Percentiles rank a stretch among this genome's conserved stretches.
Conservation (phyloP, 140 eudicot species). For the Stevia rebaudiana region DNA sequence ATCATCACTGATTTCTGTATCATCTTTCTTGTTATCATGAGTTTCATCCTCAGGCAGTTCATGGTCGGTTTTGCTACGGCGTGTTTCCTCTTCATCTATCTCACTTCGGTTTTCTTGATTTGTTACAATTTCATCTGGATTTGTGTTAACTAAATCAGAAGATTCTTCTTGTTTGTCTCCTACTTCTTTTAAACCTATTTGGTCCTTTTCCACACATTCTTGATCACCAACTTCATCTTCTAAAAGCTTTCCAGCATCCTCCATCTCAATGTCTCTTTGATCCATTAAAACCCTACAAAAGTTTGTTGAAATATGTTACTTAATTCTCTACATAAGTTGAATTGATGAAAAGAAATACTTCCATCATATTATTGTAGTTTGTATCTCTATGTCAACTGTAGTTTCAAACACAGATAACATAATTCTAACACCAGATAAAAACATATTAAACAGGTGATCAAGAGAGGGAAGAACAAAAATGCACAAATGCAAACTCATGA, state of each 20-base stretch:
- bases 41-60: conserved; percentile 15
- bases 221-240: conserved; percentile 20
- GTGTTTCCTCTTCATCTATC: conserved; percentile 27
- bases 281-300: conserved; percentile 1
- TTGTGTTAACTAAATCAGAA: conserved; percentile 13
- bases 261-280: conserved; percentile 34
- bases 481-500: not conserved
- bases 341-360: not conserved
- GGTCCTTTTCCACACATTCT: conserved; percentile 15
- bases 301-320: not conserved
- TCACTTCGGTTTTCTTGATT: conserved; percentile 24
- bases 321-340: not conserved
- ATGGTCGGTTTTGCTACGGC: conserved; percentile 18
- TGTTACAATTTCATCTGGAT: conserved; percentile 10
- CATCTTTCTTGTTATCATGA: conserved; percentile 21
- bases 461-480: not conserved
- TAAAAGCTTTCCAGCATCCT: conserved; percentile 36
- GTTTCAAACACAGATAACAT: not conserved
- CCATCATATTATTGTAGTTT: not conserved
- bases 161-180: conserved; percentile 19
- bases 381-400: not conserved
- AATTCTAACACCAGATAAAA: conserved; percentile 2
- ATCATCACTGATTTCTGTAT: conserved; percentile 15
- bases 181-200: conserved; percentile 19
- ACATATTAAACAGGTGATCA: not conserved